phyloP scores from a whole-genome alignment of 2,329 filamentous ascomycete genomes.

The Aspergillus udagawae region DNA sequence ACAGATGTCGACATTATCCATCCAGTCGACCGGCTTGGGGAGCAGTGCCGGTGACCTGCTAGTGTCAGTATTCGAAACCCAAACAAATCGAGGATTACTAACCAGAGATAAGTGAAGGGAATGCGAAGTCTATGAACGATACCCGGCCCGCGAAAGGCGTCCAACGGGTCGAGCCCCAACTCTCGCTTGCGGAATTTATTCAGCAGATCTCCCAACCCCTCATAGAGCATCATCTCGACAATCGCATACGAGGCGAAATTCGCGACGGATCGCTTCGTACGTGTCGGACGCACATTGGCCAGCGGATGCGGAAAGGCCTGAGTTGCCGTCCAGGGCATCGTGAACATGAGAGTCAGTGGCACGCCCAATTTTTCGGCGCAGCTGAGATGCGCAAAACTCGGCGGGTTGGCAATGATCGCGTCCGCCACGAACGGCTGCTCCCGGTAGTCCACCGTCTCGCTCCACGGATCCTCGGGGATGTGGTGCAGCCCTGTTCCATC shows the following conservation, averaged over 20 bases:
- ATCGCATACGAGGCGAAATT: constrained; percentile 82
- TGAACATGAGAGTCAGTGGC: constrained; percentile 84
- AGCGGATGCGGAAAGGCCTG: constrained; percentile 81
- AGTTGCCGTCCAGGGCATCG: constrained; percentile 89
- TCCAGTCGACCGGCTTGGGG: constrained; percentile 76
- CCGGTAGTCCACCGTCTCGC: constrained; percentile 38
- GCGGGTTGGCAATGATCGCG: constrained; percentile 82
- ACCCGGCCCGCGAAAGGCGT: constrained; percentile 76
- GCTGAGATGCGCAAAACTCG: constrained; percentile 72
- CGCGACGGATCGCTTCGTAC: constrained; percentile 70
- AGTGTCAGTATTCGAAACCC: not conserved
- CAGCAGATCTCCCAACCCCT: constrained; percentile 84
- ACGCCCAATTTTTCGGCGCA: constrained; percentile 75
- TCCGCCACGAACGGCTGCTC: constrained; percentile 73
- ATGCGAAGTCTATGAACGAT: constrained; percentile 71
- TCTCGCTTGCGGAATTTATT: constrained; percentile 76
- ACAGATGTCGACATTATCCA: constrained; percentile 64
- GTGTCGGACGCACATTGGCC: constrained; percentile 73
- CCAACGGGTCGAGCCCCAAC: constrained; percentile 72
- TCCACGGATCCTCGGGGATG: constrained; percentile 47
- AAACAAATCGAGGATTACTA: constrained; percentile 3
- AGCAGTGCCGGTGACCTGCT: constrained; percentile 66
- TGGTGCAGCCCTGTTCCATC: constrained; percentile 56
- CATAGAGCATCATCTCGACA: constrained; percentile 90
- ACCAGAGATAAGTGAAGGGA: constrained; percentile 89